phyloP scores from a whole-genome alignment of 2,329 filamentous ascomycete species.

The Ascochyta clinopodiicola region DNA sequence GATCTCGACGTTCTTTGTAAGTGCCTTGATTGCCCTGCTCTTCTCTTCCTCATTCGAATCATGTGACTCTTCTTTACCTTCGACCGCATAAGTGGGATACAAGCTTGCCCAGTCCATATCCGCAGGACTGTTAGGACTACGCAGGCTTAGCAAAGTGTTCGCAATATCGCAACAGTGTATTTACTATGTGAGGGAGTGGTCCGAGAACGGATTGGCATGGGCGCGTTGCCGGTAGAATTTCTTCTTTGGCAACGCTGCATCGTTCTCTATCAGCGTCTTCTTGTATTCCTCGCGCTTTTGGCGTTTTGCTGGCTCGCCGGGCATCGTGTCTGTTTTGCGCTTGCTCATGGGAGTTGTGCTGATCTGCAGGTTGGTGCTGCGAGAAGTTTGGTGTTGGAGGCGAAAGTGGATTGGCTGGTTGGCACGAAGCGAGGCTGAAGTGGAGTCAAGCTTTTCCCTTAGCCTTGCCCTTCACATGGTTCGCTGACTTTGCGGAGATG shows the following conservation, averaged over 20 bases:
- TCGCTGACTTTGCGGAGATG: conserved; percentile 5
- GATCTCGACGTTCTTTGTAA: conserved; percentile 80
- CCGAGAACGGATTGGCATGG: conserved; percentile 97
- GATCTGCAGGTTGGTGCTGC: conserved; percentile 13
- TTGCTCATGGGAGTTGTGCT: conserved; percentile 17
- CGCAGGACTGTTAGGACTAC: conserved; percentile 76
- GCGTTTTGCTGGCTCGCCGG: conserved; percentile 47
- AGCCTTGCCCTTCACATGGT: conserved; percentile 21
- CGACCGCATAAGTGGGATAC: conserved; percentile 72
- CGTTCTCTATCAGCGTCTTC: conserved; percentile 47
- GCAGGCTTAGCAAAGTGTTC: conserved; percentile 22
- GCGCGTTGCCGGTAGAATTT: conserved; percentile 96
- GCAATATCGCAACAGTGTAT: not conserved
- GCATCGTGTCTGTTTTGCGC: conserved; percentile 33
- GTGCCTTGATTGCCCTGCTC: conserved; percentile 24
- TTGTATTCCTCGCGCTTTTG: conserved; percentile 58
- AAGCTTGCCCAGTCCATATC: conserved; percentile 91
- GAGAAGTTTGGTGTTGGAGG: conserved; percentile 18
- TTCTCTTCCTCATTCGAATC: conserved; percentile 34
- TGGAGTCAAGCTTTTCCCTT: conserved; percentile 43
- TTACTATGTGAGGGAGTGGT: conserved; percentile 88
- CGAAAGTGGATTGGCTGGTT: conserved; percentile 28
- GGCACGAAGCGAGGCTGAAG: conserved; percentile 28
- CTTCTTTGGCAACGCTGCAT: conserved; percentile 80
- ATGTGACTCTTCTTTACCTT: conserved; percentile 32